Base-by-base conservation (phyloP, 495 filamentous ascomycete species). In the Terfezia boudieri region DNA sequence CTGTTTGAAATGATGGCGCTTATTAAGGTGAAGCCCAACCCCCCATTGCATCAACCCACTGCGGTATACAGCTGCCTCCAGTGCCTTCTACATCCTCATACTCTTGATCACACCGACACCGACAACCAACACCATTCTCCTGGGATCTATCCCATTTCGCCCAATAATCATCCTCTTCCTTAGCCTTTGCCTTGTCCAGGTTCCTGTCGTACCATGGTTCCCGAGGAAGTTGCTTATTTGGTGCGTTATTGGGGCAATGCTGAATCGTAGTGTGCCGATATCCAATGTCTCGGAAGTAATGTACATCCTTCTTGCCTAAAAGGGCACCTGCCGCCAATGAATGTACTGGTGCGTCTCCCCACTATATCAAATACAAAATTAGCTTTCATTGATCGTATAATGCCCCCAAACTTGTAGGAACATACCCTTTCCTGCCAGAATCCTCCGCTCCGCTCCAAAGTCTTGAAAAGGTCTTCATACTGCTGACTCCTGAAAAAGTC, bases 231-330 rank as follows among this genome's bases (percentile, higher is more conserved):
- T 99, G 90, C 12, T 84, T 81, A 17, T 83, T 81, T 5, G 88
- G 90, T 10, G 92, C 92, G 67, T 99, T 99, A 52, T 87, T 86
- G 1, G 90, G 90, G 66, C 90, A 98, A 70, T 98, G 90, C 68
- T 96, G 90, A 67, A 98, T 98, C 17, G 90, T 98, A 16, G 90
- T 98, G 68, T 98, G 90, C 58, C 90, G 79, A 69, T 98, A 98
- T 52, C 90, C 90, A 71, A 98, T 92, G 66, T 98, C 90, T 61
- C 90, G 87, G 83, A 98, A 98, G 69, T 98, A 98, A 67, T 98
- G 90, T 60, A 99, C 87, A 64, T 96, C 86, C 49, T 70, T 66
- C 17, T 86, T 83, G 4, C 77, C 71, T 51, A 99, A 75, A 48
- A 99, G 79, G 49, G 81, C 80, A 60, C 90, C 90, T 37, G 92